Base-by-base conservation (phyloP, 176 grass and related monocot genomes). In the Musa beccarii region DNA sequence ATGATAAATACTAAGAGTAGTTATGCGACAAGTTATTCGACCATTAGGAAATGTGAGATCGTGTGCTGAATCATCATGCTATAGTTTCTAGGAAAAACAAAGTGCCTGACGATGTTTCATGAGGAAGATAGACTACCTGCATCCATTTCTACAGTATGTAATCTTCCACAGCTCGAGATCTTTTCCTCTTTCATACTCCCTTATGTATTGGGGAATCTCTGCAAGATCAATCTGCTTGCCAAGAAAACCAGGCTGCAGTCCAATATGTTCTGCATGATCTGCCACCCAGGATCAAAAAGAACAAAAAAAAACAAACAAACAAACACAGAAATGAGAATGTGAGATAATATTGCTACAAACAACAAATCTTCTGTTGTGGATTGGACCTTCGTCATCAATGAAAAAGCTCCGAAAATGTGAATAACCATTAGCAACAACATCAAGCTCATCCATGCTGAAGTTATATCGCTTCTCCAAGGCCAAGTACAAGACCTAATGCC, bases 401-500 rank as follows among this genome's bases (percentile, higher is more conserved):
- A 98, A 87, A 73, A 87, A 93, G 71, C 80, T 91, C 73, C 56
- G 63, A 49, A 98, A 98, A 76, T 84, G 88, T 10, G 81, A 53
- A 78, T 89, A 93, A 72, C 94, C 94, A 81, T 93, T 98, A 29
- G 84, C 88, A 56, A 98, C 86, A 22, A 93, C 76, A 8, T 91
- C 84, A 21, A 98, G 50, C 50, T 98, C 90, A 20, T 91, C 90
- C 59, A 93, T 55, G 68, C 82, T 93, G 66, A 98, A 91, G 66
- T 93, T 98, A 78, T 98, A 98, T 54, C 94, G 84, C 79, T 98
- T 93, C 86, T 93, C 94, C 49, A 98, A 25, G 52, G 90, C 86
- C 84, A 98, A 87, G 80, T 91, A 93, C 52, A 98, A 29, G 71
- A 87, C 86, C 94, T 98, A 72, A 20, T 1, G 61, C 52, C 52